Evolutionary conservation across 768 basidiomycete species (phyloP), one percentile per base, ranked within the genome.

Genomic region (Boletus eberwhitei): DNA sequence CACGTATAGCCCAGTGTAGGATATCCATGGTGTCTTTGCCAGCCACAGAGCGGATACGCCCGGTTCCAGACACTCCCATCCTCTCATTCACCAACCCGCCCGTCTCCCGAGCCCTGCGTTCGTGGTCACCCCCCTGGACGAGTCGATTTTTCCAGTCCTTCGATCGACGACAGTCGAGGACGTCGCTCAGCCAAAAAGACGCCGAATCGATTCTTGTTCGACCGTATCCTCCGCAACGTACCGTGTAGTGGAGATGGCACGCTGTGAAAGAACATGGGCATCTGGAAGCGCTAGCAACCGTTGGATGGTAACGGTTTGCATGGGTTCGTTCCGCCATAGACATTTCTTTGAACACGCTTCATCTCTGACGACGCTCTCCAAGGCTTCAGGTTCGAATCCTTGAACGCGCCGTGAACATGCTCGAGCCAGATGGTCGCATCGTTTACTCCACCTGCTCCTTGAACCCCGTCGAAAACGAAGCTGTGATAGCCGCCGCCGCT

Each of bases 181-280:
- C 65, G 67, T 70, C 68, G 72, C 57, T 60, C 73, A 41, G 64
- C 61, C 48, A 70, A 73, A 48, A 73, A 73, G 32, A 73, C 70
- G 24, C 66, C 77, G 22, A 74, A 75, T 42, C 78, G 81, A 32
- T 75, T 99, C 47, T 71, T 86, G 53, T 99, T 97, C 64, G 96
- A 98, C 70, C 79, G 96, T 32, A 96, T 99, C 54, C 73, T 99
- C 35, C 94, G 93, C 48, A 97, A 98, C 68, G 97, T 99, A 9
- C 97, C 97, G 11, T 99, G 97, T 67, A 94, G 91, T 63, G 97
- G 97, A 4, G 97, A 99, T 68, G 97, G 96, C 0, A 99, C 97
- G 1, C 71, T 98, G 53, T 75, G 97, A 58, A 99, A 99, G 78
- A 99, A 99, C 67, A 69, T 90, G 13, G 90, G 86, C 1, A 97